Evolutionary conservation across 345 rosid species (phyloP), one percentile per base, ranked within the genome.

Genomic region (Melaleuca alternifolia): DNA sequence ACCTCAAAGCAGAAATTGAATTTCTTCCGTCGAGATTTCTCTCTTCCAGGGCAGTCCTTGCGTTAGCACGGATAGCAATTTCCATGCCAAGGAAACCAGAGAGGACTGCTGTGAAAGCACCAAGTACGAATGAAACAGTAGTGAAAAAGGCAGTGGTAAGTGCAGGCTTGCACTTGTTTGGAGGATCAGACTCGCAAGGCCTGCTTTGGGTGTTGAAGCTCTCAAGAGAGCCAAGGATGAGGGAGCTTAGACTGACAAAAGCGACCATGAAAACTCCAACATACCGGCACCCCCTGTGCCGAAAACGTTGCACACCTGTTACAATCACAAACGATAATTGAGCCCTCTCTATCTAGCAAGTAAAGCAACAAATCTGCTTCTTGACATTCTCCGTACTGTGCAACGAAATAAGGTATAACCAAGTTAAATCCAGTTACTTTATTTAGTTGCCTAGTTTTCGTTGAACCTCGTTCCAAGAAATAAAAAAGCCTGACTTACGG

Each of bases 31-130:
- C 91, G 21, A 91, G 90, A 71, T 86, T 91, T 57, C 90, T 88
- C 51, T 91, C 92, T 87, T 90, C 91, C 86, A 90, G 82, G 77
- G 88, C 88, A n/a, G 88, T 89, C 86, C 92, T 88, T 54, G 89
- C 87, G 51, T 89, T 91, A 51, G 90, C 91, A 85, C 85, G 82
- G 75, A 90, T 89, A 81, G 90, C 92, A 87, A 91, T 91, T 57
- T 91, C 88, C 90, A 87, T 88, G 77, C 91, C 88, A 15, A 91
- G 88, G 56, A 91, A 91, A 44, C 92, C 89, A 44, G 89, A 91
- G 54, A 89, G n/a, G 51, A 87, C 89, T 41, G 92, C 89, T 41
- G 92, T 87, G 86, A 89, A 2, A 56, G 92, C 91, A 87, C 91
- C 92, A 16, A 89, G 92, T 71, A 71, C 12, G 59, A 85, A 85